Evolutionary conservation across 805 yeast species (phyloP), one percentile per base, ranked within the genome.

Genomic region (Myxozyma monticola): DNA sequence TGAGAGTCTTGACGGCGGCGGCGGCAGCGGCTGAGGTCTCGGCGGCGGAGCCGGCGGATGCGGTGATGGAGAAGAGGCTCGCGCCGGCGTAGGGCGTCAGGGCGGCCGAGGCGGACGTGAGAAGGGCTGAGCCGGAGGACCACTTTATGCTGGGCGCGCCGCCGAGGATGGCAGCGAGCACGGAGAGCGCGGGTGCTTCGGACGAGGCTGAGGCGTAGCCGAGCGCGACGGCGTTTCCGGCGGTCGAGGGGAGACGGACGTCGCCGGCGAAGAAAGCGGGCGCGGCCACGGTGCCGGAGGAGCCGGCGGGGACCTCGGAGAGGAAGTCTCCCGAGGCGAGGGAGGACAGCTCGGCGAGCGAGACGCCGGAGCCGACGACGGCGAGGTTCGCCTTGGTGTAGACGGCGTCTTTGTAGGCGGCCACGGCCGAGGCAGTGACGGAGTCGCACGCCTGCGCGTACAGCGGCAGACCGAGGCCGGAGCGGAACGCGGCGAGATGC

Each of bases 381-480:
- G 81, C 80, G 59, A 90, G 74, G 74, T 86, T 86, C 58, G 82
- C 78, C 64, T 80, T 74, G 59, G 81, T 78, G 78, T 81, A 88
- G 47, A 77, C 85, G 63, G 78, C 71, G 59, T 78, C 70, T 57
- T 95, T 90, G 67, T 74, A 87, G 37, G 68, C 69, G 62, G 78
- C 75, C 65, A 93, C 76, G 54, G 84, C 88, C 47, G 83, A 88
- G 47, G 79, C 63, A 30, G 83, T 56, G 61, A 81, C 73, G 38
- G 80, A 64, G 62, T 75, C 72, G 58, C 76, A 70, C 55, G 87
- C 85, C 68, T 85, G 85, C 68, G 79, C 87, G 68, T 77, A 77
- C 64, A 88, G 76, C 59, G 96, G 84, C 71, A 84, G 80, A 65
- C 96, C 97, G 64, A 87, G 80, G 48, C 96, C 97, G 55, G 71